Evolutionary conservation across 1,284 basidiomycete species (phyloP).

Genomic region (Neonothopanus nambi): DNA sequence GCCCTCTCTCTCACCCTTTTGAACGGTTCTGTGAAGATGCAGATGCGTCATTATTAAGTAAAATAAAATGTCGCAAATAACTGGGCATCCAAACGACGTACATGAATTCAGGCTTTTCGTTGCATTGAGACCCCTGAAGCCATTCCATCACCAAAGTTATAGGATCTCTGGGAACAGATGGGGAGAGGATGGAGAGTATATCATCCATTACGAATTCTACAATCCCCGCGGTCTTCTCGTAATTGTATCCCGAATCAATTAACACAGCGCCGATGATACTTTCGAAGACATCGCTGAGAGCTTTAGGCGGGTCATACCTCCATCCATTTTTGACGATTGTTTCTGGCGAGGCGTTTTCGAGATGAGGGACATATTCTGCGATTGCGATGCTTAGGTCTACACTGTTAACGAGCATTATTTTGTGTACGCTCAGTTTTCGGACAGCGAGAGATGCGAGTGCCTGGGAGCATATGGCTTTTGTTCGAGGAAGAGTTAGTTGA

Average conservation of each 20-base stretch:
- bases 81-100: conserved; percentile 25
- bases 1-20: conserved; percentile 7
- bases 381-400: conserved; percentile 69
- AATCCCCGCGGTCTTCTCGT: conserved; percentile 60
- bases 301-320: conserved; percentile 84
- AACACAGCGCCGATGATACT: conserved; percentile 83
- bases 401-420: conserved; percentile 68
- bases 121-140: conserved; percentile 58
- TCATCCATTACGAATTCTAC: conserved; percentile 64
- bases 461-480: conserved; percentile 72
- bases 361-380: conserved; percentile 54
- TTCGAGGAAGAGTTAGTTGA: conserved; percentile 69
- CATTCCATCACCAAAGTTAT: conserved; percentile 67
- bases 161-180: conserved; percentile 63
- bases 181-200: conserved; percentile 55
- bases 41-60: neutral
- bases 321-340: conserved; percentile 71
- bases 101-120: conserved; percentile 31
- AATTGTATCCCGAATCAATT: conserved; percentile 76
- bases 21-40: neutral
- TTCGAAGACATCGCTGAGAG: conserved; percentile 76
- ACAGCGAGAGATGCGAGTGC: conserved; percentile 72
- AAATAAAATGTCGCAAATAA: neutral
- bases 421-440: conserved; percentile 66
- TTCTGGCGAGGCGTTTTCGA: conserved; percentile 52